phyloP scores from a whole-genome alignment of 768 basidiomycete genomes.

The Podaxis sp. region DNA sequence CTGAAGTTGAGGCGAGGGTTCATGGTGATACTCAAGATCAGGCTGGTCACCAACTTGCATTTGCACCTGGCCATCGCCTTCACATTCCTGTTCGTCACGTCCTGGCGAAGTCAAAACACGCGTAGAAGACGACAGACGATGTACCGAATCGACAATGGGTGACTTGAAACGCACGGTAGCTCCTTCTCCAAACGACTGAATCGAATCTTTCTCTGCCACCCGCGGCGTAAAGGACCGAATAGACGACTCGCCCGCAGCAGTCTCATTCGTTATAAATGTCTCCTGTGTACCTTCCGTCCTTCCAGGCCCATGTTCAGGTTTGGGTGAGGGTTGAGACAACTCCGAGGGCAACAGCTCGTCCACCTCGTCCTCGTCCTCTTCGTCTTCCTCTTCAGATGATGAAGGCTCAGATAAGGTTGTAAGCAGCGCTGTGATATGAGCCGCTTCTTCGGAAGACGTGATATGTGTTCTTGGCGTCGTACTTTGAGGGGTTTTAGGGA shows the following conservation, averaged over 20 bases:
- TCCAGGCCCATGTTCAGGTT: neutral
- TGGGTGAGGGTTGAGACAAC: neutral
- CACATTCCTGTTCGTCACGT: neutral
- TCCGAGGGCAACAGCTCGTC: constrained; percentile 10
- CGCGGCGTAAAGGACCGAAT: neutral
- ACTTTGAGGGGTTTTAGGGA: too few relatives aligned
- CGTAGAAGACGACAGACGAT: neutral
- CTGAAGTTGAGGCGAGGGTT: neutral
- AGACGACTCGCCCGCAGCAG: neutral
- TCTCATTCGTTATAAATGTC: neutral
- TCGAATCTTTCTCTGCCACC: neutral
- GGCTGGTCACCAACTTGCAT: neutral
- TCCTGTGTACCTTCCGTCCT: neutral
- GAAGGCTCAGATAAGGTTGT: constrained; percentile 3
- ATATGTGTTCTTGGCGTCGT: neutral
- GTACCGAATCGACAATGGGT: neutral
- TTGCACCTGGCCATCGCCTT: neutral
- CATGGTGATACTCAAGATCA: neutral
- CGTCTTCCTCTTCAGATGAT: neutral
- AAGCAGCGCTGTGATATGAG: neutral
- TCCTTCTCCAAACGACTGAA: neutral
- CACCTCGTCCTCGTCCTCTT: constrained; percentile 8
- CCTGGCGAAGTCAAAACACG: neutral
- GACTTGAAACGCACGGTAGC: neutral
- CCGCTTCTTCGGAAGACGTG: neutral